These are phyloP conservation scores for Talaromyces liani DNA, from an alignment of 495 filamentous ascomycete species.

Conservation along the genomic window DNA sequence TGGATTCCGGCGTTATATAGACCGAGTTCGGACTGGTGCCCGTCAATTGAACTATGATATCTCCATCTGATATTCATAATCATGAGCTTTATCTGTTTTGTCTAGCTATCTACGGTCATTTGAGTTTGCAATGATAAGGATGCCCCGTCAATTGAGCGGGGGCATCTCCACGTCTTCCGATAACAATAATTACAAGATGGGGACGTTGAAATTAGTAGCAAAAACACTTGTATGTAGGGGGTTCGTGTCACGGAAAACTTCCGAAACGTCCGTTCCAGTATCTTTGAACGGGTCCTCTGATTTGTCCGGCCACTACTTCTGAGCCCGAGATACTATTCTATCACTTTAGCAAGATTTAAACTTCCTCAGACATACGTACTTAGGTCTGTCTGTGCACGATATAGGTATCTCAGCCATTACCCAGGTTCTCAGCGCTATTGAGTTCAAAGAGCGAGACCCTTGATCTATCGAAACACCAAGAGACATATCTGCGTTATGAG, in stretches of 20 bases:
- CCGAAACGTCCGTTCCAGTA: not conserved
- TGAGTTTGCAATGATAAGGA: not conserved
- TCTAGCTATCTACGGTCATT: not conserved
- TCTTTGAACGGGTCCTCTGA: not conserved
- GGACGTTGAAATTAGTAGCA: not conserved
- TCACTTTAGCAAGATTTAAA: not conserved
- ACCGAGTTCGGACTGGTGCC: not conserved
- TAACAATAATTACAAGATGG: not conserved
- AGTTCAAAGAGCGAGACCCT: not conserved
- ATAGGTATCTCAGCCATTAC: not conserved
- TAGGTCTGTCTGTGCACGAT: not conserved
- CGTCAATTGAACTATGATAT: not conserved
- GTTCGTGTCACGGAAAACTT: not conserved
- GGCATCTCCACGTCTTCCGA: not conserved
- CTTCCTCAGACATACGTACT: not conserved
- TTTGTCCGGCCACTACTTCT: not conserved
- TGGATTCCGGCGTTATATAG: slow-evolving; percentile 4
- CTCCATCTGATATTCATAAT: not conserved
- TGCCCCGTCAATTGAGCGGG: not conserved
- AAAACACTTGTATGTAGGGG: not conserved
- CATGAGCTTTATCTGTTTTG: not conserved
- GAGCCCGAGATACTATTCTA: not conserved
- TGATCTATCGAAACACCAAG: not conserved
- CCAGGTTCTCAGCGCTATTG: not conserved
- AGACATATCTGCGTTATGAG: not conserved